A percentile compares a stretch with the other conserved stretches of the same genome.
Evolutionary conservation across 371 early-diverging fungal genomes (phyloP).

Genomic region (Mucor velutinosus): DNA sequence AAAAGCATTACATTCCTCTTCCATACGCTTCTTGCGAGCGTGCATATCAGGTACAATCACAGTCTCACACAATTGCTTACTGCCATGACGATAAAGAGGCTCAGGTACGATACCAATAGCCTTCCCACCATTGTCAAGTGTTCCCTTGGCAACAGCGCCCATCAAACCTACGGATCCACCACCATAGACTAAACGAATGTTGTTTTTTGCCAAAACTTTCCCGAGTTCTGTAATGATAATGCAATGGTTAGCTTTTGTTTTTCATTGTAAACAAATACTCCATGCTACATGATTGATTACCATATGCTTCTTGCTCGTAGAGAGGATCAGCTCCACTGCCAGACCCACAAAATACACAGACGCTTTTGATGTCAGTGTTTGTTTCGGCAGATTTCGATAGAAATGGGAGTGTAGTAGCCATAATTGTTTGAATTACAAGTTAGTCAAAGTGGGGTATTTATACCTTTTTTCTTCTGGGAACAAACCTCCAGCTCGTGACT

Average conservation of each 20-base stretch:
- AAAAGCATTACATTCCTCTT: conserved; percentile 74
- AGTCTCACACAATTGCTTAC: conserved; percentile 58
- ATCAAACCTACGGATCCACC: conserved; percentile 81
- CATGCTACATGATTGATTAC: conserved; percentile 28
- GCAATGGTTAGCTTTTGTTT: too few relatives aligned
- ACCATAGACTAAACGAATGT: conserved; percentile 82
- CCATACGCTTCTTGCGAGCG: conserved; percentile 78
- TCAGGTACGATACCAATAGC: conserved; percentile 76
- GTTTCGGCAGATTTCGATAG: not conserved
- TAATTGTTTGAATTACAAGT: not conserved
- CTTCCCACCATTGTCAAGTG: conserved; percentile 57
- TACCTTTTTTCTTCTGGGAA: not conserved
- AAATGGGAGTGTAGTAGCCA: conserved; percentile 1
- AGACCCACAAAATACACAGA: conserved; percentile 84
- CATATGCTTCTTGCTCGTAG: conserved; percentile 58
- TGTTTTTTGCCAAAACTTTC: conserved; percentile 56
- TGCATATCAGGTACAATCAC: conserved; percentile 85
- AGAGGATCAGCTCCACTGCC: conserved; percentile 53
- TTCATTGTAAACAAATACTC: not conserved
- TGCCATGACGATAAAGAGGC: conserved; percentile 57
- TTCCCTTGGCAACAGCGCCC: conserved; percentile 77
- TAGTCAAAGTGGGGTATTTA: not conserved
- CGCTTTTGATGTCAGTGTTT: conserved; percentile 36
- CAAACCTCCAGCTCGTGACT: not conserved
- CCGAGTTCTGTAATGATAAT: conserved; percentile 56